Evolutionary conservation across 2,329 filamentous ascomycete genomes (phyloP).

Genomic region (Arthrobotrys iridis): DNA sequence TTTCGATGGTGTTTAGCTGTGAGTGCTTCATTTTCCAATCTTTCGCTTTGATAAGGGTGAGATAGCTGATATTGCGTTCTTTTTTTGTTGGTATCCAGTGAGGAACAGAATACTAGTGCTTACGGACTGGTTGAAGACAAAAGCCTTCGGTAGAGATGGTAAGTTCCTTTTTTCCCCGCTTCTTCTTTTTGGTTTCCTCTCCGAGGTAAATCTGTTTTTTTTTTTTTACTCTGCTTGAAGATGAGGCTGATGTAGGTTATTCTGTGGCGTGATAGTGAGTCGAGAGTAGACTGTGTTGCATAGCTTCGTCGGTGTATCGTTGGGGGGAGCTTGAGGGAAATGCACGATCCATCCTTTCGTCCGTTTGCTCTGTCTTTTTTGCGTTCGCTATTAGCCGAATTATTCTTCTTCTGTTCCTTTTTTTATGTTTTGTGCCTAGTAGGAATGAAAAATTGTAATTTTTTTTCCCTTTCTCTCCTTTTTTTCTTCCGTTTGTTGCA

Average conservation of each 20-base stretch:
- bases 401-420: conserved; percentile 27
- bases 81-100: conserved; percentile 68
- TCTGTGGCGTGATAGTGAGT: conserved; percentile 51
- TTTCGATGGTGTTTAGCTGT: conserved; percentile 99
- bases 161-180: conserved; percentile 22
- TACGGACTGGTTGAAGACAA: conserved; percentile 96
- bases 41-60: neutral
- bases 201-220: conserved; percentile 40
- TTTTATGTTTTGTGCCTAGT: conserved; percentile 10
- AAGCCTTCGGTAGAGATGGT: conserved; percentile 87
- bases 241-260: conserved; percentile 23
- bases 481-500: too few species aligned
- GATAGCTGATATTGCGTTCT: conserved; percentile 54
- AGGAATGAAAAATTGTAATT: neutral
- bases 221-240: conserved; percentile 20
- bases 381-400: conserved; percentile 22
- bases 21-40: conserved; percentile 64
- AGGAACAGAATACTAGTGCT: conserved; percentile 93
- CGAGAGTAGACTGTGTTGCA: conserved; percentile 49
- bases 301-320: conserved; percentile 6
- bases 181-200: conserved; percentile 3
- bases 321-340: neutral
- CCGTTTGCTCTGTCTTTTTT: conserved; percentile 19
- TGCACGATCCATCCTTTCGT: conserved; percentile 18
- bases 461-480: neutral